Base-by-base conservation (phyloP, 495 filamentous ascomycete genomes). In the Hyphodiscus hymeniophilus region DNA sequence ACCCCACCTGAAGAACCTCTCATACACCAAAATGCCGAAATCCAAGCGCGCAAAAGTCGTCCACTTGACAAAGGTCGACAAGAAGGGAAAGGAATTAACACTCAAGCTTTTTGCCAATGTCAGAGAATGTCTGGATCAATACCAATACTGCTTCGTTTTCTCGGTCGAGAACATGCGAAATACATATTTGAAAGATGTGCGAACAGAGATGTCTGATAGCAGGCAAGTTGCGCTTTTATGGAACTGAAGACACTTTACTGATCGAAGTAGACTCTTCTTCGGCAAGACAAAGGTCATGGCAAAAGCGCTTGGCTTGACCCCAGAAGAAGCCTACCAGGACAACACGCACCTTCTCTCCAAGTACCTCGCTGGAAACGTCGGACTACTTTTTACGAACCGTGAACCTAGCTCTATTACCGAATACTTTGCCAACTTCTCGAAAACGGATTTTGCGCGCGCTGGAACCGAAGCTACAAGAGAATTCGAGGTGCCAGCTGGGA, bases 211-310 rank as follows among this genome's bases (percentile, higher is more conserved):
- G 47, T 70, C 74, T 42, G 87, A 94, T 66, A 86, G 84, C 72
- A 78, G 92, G 86, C 94, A 72, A 46, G 72, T 67, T 32, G 7
- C 16, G 24, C 41, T 23, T 35, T 17, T 36, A 38, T 24, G 7
- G 7, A 20, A 40, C 20, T 21, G 20, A 21, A 40, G 8, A 22
- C 20, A 32, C 20, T 32, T 45, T 23, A 30, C 34, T 44, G 33
- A 23, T 3, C 21, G 23, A 4, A 38, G 40, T 47, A 89, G 91
- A 50, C 63, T 98, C 62, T 96, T 96, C 79, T 96, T 96, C 66
- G 92, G 92, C 65, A 97, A 96, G 66, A 97, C 91, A 38, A 96
- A 96, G 70, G 89, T 96, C 60, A 97, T 95, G 85, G 84, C 87
- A 48, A 84, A 87, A 68, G 88, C 92, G 42, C 82, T 98, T 10